Evolutionary conservation across 768 basidiomycete species (phyloP).

Genomic region (Mycena kentingensis): DNA sequence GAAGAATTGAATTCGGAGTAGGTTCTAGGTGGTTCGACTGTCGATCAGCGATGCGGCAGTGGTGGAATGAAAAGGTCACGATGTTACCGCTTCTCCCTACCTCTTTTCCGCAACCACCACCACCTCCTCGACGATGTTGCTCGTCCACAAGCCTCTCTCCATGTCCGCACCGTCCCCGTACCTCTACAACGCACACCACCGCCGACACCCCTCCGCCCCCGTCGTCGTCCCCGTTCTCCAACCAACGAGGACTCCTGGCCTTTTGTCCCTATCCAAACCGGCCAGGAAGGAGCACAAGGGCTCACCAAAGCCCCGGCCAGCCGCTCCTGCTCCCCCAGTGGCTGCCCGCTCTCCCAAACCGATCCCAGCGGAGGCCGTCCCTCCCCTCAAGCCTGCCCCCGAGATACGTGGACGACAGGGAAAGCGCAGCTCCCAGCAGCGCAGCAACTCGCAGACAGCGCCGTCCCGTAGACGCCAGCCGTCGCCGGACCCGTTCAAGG

Average conservation of each 20-base stretch:
- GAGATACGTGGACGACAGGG: conserved; percentile 32
- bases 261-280: conserved; percentile 70
- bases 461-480: conserved; percentile 51
- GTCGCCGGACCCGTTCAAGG: conserved; percentile 25
- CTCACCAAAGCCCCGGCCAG: conserved; percentile 37
- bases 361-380: conserved; percentile 25
- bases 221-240: conserved; percentile 57
- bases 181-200: conserved; percentile 45
- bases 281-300: conserved; percentile 33
- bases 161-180: conserved; percentile 29
- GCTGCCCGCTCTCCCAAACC: conserved; percentile 34
- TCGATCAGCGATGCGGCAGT: too few relatives aligned
- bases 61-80: too few relatives aligned
- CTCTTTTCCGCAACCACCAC: conserved; percentile 6
- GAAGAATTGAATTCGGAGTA: too few relatives aligned
- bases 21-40: too few relatives aligned
- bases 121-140: conserved; percentile 42
- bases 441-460: conserved; percentile 17
- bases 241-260: conserved; percentile 72
- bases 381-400: conserved; percentile 36
- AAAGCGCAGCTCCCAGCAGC: conserved; percentile 48
- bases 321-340: conserved; percentile 30
- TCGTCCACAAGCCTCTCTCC: conserved; percentile 48
- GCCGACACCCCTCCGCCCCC: conserved; percentile 70
- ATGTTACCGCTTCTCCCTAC: conserved; percentile 8